Evolutionary conservation across 2,329 filamentous ascomycete species (phyloP).

Genomic region (Stemphylium lycopersici): DNA sequence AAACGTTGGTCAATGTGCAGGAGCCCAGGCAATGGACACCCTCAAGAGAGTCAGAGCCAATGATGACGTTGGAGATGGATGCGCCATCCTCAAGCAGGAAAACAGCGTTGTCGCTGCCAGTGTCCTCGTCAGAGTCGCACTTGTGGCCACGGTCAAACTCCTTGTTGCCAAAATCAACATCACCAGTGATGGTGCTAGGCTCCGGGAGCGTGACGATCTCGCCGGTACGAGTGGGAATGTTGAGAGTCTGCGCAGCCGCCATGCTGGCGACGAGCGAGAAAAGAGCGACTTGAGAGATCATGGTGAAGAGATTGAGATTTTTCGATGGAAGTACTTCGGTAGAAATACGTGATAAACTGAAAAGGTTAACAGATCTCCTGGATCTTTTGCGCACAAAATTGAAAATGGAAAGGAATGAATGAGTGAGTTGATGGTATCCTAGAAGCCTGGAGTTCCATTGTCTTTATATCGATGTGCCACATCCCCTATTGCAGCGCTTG

Average conservation of each 20-base stretch:
- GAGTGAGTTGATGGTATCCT: neutral
- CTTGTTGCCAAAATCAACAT: constrained; percentile 25
- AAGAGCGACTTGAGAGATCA: constrained; percentile 30
- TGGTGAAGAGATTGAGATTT: constrained; percentile 5
- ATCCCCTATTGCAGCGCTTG: neutral
- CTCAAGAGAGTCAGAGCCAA: constrained; percentile 57
- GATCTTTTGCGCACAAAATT: neutral
- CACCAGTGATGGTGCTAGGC: constrained; percentile 31
- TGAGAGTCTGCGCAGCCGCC: constrained; percentile 39
- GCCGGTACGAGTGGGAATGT: constrained; percentile 40
- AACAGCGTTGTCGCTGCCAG: constrained; percentile 50
- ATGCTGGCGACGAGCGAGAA: constrained; percentile 32
- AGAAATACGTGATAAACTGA: neutral
- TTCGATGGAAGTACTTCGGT: neutral
- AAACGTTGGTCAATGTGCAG: constrained; percentile 51
- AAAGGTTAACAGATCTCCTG: constrained; percentile 1
- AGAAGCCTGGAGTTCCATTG: neutral
- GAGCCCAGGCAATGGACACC: constrained; percentile 58
- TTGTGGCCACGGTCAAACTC: constrained; percentile 31
- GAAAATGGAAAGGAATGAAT: neutral
- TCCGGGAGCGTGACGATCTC: constrained; percentile 36
- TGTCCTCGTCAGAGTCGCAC: constrained; percentile 32
- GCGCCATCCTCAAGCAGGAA: constrained; percentile 59
- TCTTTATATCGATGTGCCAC: constrained; percentile 6
- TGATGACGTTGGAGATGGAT: constrained; percentile 60